Evolutionary conservation across 257 asterid species (phyloP), one percentile per base, ranked within the genome.

Genomic region (Schizonepeta tenuifolia): DNA sequence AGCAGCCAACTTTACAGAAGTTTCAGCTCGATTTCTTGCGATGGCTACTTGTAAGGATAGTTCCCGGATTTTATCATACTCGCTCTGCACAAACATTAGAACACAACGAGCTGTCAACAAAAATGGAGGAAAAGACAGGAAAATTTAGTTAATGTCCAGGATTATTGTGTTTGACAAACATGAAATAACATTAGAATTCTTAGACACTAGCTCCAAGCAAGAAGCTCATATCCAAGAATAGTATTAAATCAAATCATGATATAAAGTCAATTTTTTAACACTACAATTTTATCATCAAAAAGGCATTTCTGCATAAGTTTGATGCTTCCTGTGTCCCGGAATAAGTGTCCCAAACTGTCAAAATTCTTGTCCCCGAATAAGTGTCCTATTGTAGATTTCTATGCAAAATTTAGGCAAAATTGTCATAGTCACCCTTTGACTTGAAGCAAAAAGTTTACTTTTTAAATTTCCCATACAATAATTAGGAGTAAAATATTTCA

Each of bases 61-160:
- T 70, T 91, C 98, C 75, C 98, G 82, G 31, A 93, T 89, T 80
- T 86, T 93, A 33, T 91, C 97, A 18, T 82, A 87, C 67, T 93
- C 98, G 54, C 81, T 89, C 98, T 93, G 84, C 83, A 82, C 57
- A 82, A 40, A 65, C 36, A 58, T 67, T 35, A 69, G 7, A 62
- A 28, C 67, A 47, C 7, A 15, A n/a, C 12, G 15, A 26, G 49
- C 31, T 24, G 26, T 41, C 74, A 15, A 59, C 24, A 12, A 18
- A 22, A 50, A 69, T 54, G 31, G 56, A 51, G 61, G 20, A 40
- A 12, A 40, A 21, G 74, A 65, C 24, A 57, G 43, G 24, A 55
- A 46, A 62, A 5, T 26, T 54, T 21, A 28, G 31, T 20, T 28
- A 20, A 43, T 22, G 14, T 33, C 20, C 44, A 38, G 33, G 36